Evolutionary conservation across 2,329 filamentous ascomycete genomes (phyloP).

Genomic region (Phyllosticta capitalensis): DNA sequence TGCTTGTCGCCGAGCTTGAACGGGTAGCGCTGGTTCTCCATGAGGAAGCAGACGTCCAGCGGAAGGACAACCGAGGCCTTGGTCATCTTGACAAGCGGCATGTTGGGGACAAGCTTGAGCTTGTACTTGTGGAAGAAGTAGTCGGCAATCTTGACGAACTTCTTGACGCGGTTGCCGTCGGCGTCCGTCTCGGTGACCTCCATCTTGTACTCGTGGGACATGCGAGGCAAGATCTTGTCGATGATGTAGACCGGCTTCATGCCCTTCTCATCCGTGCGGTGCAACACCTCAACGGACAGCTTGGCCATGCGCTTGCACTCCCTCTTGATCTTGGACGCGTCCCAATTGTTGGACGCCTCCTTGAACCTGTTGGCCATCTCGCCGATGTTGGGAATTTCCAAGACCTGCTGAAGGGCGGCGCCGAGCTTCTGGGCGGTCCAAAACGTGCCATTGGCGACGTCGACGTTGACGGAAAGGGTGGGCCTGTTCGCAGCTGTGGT

Average conservation of each 20-base stretch:
- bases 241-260: slow-evolving; percentile 39
- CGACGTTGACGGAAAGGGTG: slow-evolving; percentile 72
- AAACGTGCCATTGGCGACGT: slow-evolving; percentile 87
- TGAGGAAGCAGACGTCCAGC: slow-evolving; percentile 46
- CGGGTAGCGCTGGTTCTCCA: slow-evolving; percentile 47
- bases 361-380: slow-evolving; percentile 17
- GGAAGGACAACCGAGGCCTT: slow-evolving; percentile 46
- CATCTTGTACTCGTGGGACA: slow-evolving; percentile 36
- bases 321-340: slow-evolving; percentile 17
- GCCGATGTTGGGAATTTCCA: slow-evolving; percentile 19
- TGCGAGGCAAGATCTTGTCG: slow-evolving; percentile 37
- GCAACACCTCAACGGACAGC: slow-evolving; percentile 31
- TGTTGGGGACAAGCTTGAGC: slow-evolving; percentile 34
- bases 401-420: slow-evolving; percentile 26
- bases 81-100: slow-evolving; percentile 52
- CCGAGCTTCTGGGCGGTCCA: slow-evolving; percentile 45
- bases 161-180: slow-evolving; percentile 28
- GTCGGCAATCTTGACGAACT: slow-evolving; percentile 42
- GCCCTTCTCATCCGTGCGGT: slow-evolving; percentile 24
- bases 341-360: slow-evolving; percentile 14
- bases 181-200: slow-evolving; percentile 59
- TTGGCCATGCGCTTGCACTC: slow-evolving; percentile 35
- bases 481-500: slow-evolving; percentile 43
- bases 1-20: slow-evolving; percentile 52
- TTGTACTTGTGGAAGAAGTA: slow-evolving; percentile 48